Evolutionary conservation across 2,329 filamentous ascomycete species (phyloP), one percentile per base, ranked within the genome.

Genomic region (Penicillium sp.): DNA sequence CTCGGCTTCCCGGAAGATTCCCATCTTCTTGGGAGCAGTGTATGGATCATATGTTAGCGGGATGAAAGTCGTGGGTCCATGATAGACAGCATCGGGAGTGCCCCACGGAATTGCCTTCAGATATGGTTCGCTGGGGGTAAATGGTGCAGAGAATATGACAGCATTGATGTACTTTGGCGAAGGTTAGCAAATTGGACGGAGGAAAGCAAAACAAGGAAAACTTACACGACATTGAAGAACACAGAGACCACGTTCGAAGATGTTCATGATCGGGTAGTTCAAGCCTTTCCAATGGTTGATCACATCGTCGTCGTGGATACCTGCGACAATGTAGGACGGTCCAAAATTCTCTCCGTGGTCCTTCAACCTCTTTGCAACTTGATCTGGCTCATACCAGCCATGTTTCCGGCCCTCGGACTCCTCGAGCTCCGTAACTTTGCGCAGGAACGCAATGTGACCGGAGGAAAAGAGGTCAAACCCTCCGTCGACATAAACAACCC

Each of bases 181-280:
- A 57, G 50, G 49, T 26, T 29, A 56, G 39, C n/a, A 31, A 29
- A 13, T 18, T 11, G 5, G 35, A 16, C 10, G 40, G 18, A 31
- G 20, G 37, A 31, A 14, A 32, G 11, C 14, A 24, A 26, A 37
- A 5, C 24, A 10, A 46, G 31, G 6, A 53, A 22, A 42, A 73
- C 84, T 68, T 80, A 93, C 90, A 74, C 89, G 89, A 80, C 94
- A 99, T 71, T 99, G 94, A 60, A 97, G 79, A 31, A 97, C 93
- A 72, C 94, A 99, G 22, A 99, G 85, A 2, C 92, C 92, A 40
- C 94, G 88, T 79, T 99, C 94, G 68, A 93, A 96, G 55, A 96
- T 92, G 79, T 97, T 99, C 94, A 99, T 99, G 77, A 99, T 97
- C 26, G 94, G 94, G 72, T 97, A 99, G 78, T 99, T 99, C 67